Evolutionary conservation across 2,329 filamentous ascomycete species (phyloP).

Genomic region (Colletotrichum sp.): DNA sequence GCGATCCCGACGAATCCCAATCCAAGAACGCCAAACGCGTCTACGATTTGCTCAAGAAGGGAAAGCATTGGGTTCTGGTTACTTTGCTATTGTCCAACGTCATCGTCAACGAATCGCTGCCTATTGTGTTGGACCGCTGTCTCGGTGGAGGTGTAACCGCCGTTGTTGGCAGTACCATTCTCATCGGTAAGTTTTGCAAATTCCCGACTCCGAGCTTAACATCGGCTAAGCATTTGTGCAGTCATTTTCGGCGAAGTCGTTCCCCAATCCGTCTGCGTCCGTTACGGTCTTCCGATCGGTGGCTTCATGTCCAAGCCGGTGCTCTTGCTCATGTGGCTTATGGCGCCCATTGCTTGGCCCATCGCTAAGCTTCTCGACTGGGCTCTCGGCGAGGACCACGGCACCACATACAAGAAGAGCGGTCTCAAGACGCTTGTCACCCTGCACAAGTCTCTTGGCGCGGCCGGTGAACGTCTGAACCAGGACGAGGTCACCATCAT

Average conservation of each 20-base stretch:
- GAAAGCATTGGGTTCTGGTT: constrained; percentile 98
- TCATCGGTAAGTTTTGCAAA: constrained; percentile 74
- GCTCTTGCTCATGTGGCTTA: constrained; percentile 87
- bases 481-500: constrained; percentile 99
- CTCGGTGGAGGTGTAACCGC: constrained; percentile 94
- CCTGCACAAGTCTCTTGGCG: constrained; percentile 88
- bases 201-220: background rate
- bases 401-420: constrained; percentile 97
- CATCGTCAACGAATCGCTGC: constrained; percentile 95
- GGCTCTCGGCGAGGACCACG: constrained; percentile 87
- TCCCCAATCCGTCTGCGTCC: constrained; percentile 94
- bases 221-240: constrained; percentile 38
- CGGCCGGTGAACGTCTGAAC: constrained; percentile 87
- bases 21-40: constrained; percentile 85
- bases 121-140: constrained; percentile 92
- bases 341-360: constrained; percentile 90
- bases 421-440: constrained; percentile 96
- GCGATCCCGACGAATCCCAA: constrained; percentile 84
- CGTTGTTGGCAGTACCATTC: constrained; percentile 87
- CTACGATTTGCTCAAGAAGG: constrained; percentile 77
- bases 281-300: constrained; percentile 93
- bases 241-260: constrained; percentile 98
- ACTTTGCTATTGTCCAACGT: constrained; percentile 94
- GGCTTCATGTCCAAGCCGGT: constrained; percentile 93
- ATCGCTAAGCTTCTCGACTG: constrained; percentile 95